phyloP scores from a whole-genome alignment of 306 rosid genomes.

The Glycine tomentella region DNA sequence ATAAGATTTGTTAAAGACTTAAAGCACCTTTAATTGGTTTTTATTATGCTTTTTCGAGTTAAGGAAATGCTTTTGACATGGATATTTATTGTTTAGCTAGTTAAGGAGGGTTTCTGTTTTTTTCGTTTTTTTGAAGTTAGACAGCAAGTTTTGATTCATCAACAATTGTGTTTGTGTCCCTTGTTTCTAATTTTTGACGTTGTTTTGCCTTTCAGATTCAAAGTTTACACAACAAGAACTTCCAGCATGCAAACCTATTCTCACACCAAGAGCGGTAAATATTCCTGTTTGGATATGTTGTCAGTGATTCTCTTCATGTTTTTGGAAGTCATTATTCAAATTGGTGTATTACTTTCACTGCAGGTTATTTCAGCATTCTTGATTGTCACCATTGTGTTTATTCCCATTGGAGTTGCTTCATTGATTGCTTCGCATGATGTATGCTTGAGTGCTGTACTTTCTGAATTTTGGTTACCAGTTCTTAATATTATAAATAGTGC shows the following conservation, averaged over 20 bases:
- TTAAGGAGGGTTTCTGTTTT: background rate
- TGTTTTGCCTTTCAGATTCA: slow-evolving; percentile 62
- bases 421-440: slow-evolving; percentile 86
- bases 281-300: slow-evolving; percentile 10
- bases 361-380: slow-evolving; percentile 95
- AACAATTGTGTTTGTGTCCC: slow-evolving; percentile 21
- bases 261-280: slow-evolving; percentile 87
- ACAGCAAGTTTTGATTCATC: slow-evolving; percentile 32
- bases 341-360: slow-evolving; percentile 30
- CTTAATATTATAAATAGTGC: slow-evolving; percentile 32
- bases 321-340: slow-evolving; percentile 19
- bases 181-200: background rate
- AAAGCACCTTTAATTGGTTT: background rate
- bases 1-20: background rate
- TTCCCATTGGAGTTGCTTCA: slow-evolving; percentile 92
- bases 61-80: slow-evolving; percentile 1
- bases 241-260: slow-evolving; percentile 99
- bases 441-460: slow-evolving; percentile 43
- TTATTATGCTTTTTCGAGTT: background rate
- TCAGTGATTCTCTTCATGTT: slow-evolving; percentile 8
- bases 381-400: slow-evolving; percentile 77
- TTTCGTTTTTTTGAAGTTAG: background rate
- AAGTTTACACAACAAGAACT: slow-evolving; percentile 97
- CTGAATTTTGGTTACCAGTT: slow-evolving; percentile 35
- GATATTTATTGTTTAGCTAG: slow-evolving; percentile 26